A percentile compares a stretch with the other conserved stretches of the same genome.
Evolutionary conservation across 441 rosid genomes (phyloP).

Genomic region (Jatropha podagrica): DNA sequence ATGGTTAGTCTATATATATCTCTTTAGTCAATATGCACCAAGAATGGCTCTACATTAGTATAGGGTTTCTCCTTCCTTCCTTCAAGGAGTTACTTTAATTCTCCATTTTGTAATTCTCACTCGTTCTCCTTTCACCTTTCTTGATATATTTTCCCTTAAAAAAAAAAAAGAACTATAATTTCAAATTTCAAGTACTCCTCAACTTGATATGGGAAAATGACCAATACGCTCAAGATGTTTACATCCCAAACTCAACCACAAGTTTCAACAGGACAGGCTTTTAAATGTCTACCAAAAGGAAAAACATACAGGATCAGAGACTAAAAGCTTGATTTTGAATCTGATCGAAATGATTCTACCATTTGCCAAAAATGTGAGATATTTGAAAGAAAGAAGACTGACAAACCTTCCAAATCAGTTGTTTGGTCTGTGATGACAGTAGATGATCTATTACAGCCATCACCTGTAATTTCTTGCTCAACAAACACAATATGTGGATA

Average conservation of each 20-base stretch:
- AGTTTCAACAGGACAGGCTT: neutral
- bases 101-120: neutral
- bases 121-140: neutral
- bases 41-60: neutral
- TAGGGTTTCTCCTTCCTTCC: neutral
- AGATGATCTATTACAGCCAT: slow-evolving; percentile 26
- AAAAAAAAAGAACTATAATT: neutral
- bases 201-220: neutral
- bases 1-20: neutral
- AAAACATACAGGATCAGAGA: neutral
- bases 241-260: neutral
- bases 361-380: neutral
- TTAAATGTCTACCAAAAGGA: neutral
- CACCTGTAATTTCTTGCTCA: slow-evolving; percentile 38
- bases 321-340: neutral
- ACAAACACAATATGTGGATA: slow-evolving; percentile 79
- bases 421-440: slow-evolving; percentile 34
- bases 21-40: neutral
- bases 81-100: neutral
- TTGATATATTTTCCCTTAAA: neutral
- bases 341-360: neutral
- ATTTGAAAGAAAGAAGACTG: slow-evolving; percentile 11
- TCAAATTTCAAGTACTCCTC: neutral
- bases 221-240: neutral
- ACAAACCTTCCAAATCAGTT: slow-evolving; percentile 73